Conservation (phyloP, 176 grass and related monocot species). For the Oryza nivara region DNA sequence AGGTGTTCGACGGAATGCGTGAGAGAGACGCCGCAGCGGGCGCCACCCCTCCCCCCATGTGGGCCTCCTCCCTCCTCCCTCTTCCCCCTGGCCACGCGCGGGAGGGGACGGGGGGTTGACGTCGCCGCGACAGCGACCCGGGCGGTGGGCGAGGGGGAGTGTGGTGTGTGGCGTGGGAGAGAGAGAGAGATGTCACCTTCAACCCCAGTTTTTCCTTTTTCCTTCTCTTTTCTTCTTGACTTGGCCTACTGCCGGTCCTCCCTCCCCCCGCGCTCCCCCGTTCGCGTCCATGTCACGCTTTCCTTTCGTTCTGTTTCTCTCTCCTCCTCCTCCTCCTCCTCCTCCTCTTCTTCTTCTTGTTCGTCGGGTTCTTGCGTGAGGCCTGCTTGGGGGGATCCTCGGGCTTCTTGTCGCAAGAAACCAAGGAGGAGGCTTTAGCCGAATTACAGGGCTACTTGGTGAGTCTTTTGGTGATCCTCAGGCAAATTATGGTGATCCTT, state of each 20-base stretch:
- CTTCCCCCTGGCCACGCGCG: neutral
- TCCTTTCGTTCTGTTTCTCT: constrained; percentile 9
- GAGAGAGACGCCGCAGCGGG: constrained; percentile 25
- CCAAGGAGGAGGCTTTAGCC: constrained; percentile 4
- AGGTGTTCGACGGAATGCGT: constrained; percentile 50
- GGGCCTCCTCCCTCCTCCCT: constrained; percentile 12
- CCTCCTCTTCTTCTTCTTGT: constrained; percentile 28
- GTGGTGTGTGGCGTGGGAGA: neutral
- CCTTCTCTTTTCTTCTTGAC: neutral
- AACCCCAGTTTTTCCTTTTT: neutral
- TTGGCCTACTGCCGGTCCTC: neutral
- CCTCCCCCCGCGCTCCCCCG: neutral
- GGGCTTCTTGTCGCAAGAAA: neutral
- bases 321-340: constrained; percentile 20
- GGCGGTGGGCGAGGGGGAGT: constrained; percentile 37
- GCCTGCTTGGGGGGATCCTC: neutral
- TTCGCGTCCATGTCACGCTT: constrained; percentile 46
- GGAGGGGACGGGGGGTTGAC: constrained; percentile 14
- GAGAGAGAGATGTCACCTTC: constrained; percentile 31
- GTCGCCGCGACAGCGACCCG: constrained; percentile 47
- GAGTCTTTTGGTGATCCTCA: neutral
- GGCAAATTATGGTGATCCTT: neutral
- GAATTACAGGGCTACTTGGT: neutral
- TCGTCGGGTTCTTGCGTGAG: neutral
- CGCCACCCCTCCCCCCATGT: neutral